These are phyloP conservation scores for Clavispora phyllophila DNA, from an alignment of 805 yeast genomes.

Conservation along the genomic window DNA sequence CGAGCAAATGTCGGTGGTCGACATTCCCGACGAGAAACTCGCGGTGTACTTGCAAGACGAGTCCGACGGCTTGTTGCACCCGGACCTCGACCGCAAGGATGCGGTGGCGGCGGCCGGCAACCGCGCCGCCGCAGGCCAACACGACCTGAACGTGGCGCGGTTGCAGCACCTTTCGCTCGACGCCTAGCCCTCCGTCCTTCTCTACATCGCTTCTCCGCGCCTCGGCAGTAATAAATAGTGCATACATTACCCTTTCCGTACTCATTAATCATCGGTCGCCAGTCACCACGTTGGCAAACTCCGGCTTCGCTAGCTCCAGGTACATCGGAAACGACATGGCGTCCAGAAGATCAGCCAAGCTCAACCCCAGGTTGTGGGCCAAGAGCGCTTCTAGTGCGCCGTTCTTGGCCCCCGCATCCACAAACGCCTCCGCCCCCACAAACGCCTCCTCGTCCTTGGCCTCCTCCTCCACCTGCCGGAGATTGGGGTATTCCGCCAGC, in stretches of 20 bases:
- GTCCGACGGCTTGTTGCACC: conserved; percentile 12
- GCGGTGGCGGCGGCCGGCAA: neutral
- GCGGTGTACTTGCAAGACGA: conserved; percentile 60
- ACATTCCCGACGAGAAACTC: conserved; percentile 63
- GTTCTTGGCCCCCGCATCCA: neutral
- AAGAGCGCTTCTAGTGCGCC: neutral
- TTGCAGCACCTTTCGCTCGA: neutral
- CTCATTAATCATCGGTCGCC: neutral
- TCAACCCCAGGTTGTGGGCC: neutral
- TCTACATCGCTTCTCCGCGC: no score
- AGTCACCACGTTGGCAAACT: neutral
- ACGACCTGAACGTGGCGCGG: neutral
- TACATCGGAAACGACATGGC: conserved; percentile 10
- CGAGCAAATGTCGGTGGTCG: conserved; percentile 49
- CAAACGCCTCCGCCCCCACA: neutral
- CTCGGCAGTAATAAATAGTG: neutral
- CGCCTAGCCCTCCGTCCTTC: no score
- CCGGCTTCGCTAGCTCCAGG: conserved; percentile 11
- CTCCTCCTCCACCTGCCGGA: conserved; percentile 11
- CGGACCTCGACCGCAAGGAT: neutral
- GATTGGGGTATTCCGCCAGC: conserved; percentile 2
- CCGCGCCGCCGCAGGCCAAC: neutral
- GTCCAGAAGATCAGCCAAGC: conserved; percentile 1
- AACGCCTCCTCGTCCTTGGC: neutral
- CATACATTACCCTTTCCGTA: neutral